Percentiles rank a stretch among this genome's conserved stretches.
Conservation (phyloP, 495 filamentous ascomycete species). For the Hypoxylon lienhwacheense region DNA sequence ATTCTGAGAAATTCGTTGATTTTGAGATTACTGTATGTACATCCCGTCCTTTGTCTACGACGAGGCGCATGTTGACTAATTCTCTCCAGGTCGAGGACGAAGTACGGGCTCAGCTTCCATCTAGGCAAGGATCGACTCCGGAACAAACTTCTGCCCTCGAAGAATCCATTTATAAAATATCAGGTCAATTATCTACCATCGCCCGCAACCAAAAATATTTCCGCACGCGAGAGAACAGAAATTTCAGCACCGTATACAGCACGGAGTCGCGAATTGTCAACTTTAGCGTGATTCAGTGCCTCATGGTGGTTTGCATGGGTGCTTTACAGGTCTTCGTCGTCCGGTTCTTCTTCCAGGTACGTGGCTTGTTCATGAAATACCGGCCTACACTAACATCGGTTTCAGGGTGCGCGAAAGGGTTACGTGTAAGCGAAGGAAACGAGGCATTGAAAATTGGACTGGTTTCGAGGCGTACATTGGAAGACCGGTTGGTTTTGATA, state of each 20-base stretch:
- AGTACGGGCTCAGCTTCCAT: constrained; percentile 74
- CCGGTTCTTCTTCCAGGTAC: constrained; percentile 94
- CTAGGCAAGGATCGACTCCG: constrained; percentile 85
- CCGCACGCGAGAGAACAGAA: constrained; percentile 96
- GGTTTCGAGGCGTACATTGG: constrained; percentile 33
- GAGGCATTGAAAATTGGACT: constrained; percentile 18
- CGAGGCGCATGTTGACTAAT: not conserved
- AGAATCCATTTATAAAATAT: constrained; percentile 95
- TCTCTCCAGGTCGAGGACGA: constrained; percentile 86
- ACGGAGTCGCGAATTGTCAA: constrained; percentile 96
- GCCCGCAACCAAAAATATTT: constrained; percentile 99
- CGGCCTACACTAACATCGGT: constrained; percentile 19
- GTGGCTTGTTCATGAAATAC: constrained; percentile 4
- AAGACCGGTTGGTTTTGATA: constrained; percentile 22
- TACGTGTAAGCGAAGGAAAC: constrained; percentile 52
- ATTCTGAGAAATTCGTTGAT: constrained; percentile 96
- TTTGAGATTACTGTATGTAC: constrained; percentile 91
- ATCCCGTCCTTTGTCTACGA: not conserved
- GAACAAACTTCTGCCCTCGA: constrained; percentile 91
- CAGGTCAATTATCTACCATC: constrained; percentile 91
- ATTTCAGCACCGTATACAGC: constrained; percentile 96
- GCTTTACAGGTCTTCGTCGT: constrained; percentile 97
- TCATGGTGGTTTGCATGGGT: constrained; percentile 95
- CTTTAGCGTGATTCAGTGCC: constrained; percentile 89
- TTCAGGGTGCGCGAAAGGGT: constrained; percentile 59